Percentiles rank a stretch among this genome's conserved stretches.
These are phyloP conservation scores for Trichoderma virens DNA, from an alignment of 495 filamentous ascomycete genomes.

Conservation along the genomic window DNA sequence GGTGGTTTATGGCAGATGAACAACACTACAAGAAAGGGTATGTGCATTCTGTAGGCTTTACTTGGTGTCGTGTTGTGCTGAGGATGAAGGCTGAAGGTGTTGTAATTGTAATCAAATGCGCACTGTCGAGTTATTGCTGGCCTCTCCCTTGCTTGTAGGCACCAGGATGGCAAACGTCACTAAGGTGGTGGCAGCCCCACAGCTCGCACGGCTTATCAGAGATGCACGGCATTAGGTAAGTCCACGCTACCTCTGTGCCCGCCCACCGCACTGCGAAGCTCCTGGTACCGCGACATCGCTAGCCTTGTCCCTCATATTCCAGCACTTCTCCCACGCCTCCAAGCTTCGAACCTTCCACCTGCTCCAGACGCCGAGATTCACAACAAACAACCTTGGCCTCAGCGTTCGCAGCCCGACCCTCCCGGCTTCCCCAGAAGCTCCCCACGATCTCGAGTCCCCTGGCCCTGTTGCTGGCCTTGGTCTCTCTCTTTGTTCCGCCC, in stretches of 20 bases:
- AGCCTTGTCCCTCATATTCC: background rate
- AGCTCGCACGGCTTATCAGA: background rate
- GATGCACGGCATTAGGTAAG: background rate
- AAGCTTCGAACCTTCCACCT: background rate
- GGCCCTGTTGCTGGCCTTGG: background rate
- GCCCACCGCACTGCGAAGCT: background rate
- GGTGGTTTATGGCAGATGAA: too few relatives aligned
- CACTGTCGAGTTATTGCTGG: too few relatives aligned
- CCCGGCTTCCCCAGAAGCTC: background rate
- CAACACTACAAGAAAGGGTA: too few relatives aligned
- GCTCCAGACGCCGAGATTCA: background rate
- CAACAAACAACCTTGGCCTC: background rate
- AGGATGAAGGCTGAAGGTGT: too few relatives aligned
- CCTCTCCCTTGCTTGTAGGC: too few relatives aligned
- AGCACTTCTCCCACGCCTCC: background rate
- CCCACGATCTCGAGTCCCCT: background rate
- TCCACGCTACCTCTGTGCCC: background rate
- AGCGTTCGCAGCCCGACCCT: background rate
- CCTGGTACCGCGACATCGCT: background rate
- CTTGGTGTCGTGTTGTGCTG: too few relatives aligned
- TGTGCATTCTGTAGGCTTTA: too few relatives aligned
- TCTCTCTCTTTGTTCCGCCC: background rate
- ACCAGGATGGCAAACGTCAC: slow-evolving; percentile 7
- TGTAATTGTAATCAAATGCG: background rate
- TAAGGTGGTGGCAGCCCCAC: slow-evolving; percentile 5